These are phyloP conservation scores for Colletotrichum plurivorum DNA, from an alignment of 2,329 filamentous ascomycete genomes.

Conservation along the genomic window DNA sequence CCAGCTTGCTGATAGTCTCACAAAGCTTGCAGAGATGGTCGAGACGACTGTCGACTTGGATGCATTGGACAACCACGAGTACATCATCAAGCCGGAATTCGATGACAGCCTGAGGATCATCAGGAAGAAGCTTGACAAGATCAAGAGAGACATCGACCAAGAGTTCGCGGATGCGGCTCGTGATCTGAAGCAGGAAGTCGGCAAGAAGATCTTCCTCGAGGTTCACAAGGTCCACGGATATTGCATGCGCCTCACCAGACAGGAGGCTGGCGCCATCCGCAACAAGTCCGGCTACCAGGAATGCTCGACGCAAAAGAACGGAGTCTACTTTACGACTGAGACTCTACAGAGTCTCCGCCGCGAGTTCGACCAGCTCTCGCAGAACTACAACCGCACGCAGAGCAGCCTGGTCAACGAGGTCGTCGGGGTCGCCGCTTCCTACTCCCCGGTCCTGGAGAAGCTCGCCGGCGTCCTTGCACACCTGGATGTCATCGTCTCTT, in stretches of 20 bases:
- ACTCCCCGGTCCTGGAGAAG: constrained; percentile 91
- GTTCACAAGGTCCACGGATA: constrained; percentile 97
- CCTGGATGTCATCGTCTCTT: constrained; percentile 93
- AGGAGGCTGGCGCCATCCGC: constrained; percentile 91
- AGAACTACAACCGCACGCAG: constrained; percentile 96
- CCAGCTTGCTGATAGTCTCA: constrained; percentile 82
- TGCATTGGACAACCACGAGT: constrained; percentile 96
- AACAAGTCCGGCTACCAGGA: constrained; percentile 93
- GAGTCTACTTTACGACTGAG: constrained; percentile 96
- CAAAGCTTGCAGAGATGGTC: constrained; percentile 95
- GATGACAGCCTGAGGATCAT: constrained; percentile 92
- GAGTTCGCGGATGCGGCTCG: constrained; percentile 84
- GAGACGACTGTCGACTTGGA: constrained; percentile 98
- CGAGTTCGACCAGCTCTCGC: constrained; percentile 93
- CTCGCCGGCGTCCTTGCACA: constrained; percentile 91
- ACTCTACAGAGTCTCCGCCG: constrained; percentile 84
- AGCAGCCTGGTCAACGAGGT: constrained; percentile 92
- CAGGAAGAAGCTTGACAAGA: constrained; percentile 88
- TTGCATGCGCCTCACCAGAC: constrained; percentile 94
- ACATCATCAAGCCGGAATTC: constrained; percentile 98
- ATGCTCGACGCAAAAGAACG: constrained; percentile 98
- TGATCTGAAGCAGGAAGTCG: constrained; percentile 91
- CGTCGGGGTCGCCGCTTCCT: constrained; percentile 92
- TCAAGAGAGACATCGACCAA: constrained; percentile 84
- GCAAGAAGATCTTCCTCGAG: constrained; percentile 98